Evolutionary conservation across 257 asterid species (phyloP), one percentile per base, ranked within the genome.

Genomic region (Solanum chiquidenum): DNA sequence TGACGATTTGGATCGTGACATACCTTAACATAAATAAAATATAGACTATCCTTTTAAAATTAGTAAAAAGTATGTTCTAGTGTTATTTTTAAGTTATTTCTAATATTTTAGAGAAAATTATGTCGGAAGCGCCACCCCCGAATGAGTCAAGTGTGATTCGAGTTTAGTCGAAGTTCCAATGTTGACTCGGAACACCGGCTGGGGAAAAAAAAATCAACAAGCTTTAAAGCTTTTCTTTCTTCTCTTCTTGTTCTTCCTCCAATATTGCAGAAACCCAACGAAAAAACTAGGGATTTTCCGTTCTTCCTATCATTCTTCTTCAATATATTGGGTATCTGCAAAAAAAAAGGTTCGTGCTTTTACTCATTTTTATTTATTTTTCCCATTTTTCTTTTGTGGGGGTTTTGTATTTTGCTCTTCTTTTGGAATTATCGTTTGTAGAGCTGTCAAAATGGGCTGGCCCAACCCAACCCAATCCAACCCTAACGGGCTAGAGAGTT

Each of bases 51-150:
- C 2, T 9, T 42, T 42, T 42, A 1, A 44, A 44, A 44, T 12
- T 46, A 46, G 55, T 12, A 46, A 46, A 46, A 46, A 4, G 6
- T 46, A 46, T 4, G 18, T 46, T 46, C 6, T 46, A 46, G 44
- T 12, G 2, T 46, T 44, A 44, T 46, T 46, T 46, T 46, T 13
- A 13, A 46, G 58, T 46, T 7, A 46, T 46, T 46, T 46, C 20
- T 46, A 46, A 46, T 46, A 46, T 44, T 12, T 44, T 44, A 44
- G 52, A 1, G 2, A 44, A 44, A 44, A 44, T 12, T 44, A 0
- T 44, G 18, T 1, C 6, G 1, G 6, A 2, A 12, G 2, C 1
- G 14, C 0, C 16, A 44, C 0, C 5, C 2, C 13, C 0, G 4
- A 44, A 12, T 46, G 2, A 4, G 7, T 46, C 1, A 2, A 12